A percentile compares a stretch with the other conserved stretches of the same genome.
Evolutionary conservation across 2,329 filamentous ascomycete genomes (phyloP).

Genomic region (Fusarium poae): DNA sequence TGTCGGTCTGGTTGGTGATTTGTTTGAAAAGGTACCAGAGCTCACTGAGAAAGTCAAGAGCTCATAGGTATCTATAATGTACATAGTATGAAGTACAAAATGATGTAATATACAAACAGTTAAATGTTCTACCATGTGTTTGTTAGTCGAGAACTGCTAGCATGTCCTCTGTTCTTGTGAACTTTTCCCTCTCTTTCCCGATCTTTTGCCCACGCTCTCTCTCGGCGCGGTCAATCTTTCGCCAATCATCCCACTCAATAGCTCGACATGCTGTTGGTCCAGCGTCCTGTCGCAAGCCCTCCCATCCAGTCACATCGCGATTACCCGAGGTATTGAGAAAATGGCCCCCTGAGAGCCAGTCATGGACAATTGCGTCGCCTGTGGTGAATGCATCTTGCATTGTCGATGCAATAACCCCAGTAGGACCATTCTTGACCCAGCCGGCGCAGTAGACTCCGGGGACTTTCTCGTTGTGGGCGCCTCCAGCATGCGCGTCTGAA

Average conservation of each 20-base stretch:
- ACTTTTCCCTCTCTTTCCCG: slow-evolving; percentile 85
- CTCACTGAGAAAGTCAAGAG: slow-evolving; percentile 93
- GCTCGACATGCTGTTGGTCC: slow-evolving; percentile 66
- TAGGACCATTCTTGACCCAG: slow-evolving; percentile 96
- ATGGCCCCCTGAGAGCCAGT: slow-evolving; percentile 69
- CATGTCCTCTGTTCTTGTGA: slow-evolving; percentile 70
- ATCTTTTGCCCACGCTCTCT: slow-evolving; percentile 70
- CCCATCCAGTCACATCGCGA: slow-evolving; percentile 72
- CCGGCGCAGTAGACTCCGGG: slow-evolving; percentile 91
- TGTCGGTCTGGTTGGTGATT: slow-evolving; percentile 92
- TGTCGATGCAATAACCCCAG: slow-evolving; percentile 94
- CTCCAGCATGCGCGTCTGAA: slow-evolving; percentile 45
- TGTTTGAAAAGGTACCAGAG: slow-evolving; percentile 96
- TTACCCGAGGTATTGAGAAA: slow-evolving; percentile 54
- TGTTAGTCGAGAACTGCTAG: slow-evolving; percentile 61
- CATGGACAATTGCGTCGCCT: slow-evolving; percentile 83
- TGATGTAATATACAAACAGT: slow-evolving; percentile 48
- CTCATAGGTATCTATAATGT: slow-evolving; percentile 50
- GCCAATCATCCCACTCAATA: slow-evolving; percentile 89
- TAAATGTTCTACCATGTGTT: slow-evolving; percentile 31
- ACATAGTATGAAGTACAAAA: slow-evolving; percentile 40
- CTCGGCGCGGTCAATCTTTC: slow-evolving; percentile 84
- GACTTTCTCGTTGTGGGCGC: slow-evolving; percentile 58
- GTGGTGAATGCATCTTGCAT: slow-evolving; percentile 96
- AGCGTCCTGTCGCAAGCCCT: slow-evolving; percentile 75